Base-by-base conservation (phyloP, 495 filamentous ascomycete genomes). In the Podospora conica region DNA sequence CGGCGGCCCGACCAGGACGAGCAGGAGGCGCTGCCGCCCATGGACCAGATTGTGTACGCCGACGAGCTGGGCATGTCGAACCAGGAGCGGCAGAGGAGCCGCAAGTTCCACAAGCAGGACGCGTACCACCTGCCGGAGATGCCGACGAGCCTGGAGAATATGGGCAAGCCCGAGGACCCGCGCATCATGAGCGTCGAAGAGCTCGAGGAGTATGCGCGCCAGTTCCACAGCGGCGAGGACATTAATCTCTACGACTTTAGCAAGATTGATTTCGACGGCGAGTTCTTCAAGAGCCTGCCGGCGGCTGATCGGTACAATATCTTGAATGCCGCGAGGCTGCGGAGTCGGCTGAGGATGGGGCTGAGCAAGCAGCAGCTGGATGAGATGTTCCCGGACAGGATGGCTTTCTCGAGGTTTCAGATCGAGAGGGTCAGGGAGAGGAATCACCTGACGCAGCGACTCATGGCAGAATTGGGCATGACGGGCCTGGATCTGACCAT, bases 171-270 rank as follows among this genome's bases (percentile, higher is more conserved):
- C 15, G 90, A 96, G 68, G 95, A 98, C 76, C 92, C 92, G 4
- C 87, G 96, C 2, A 90, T 98, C 67, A 97, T 98, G 95, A 92
- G 88, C 48, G 84, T 91, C 12, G 93, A 95, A 67, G 95, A 98
- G 69, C 76, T 98, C 62, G 90, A 97, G 76, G 88, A 94, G 61
- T 98, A 98, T 74, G 92, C 95, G 3, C 80, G 87, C 63, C 93
- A 97, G 70, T 98, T 97, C 68, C 86, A 96, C 68, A 87, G 86
- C 65, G 95, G 94, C 40, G 95, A 97, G 76, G 93, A 97, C 78
- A 91, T 98, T 77, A 96, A 96, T 71, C 80, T 97, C n/a, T 97
- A 97, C 73, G 95, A 98, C 75, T 98, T 97, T 69, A 93, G 90
- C 65, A 98, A 98, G 75, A 98, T 98, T 65, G 96, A 98, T 77